Evolutionary conservation across 805 yeast species (phyloP).

Genomic region (Wickerhamomyces chambardii): DNA sequence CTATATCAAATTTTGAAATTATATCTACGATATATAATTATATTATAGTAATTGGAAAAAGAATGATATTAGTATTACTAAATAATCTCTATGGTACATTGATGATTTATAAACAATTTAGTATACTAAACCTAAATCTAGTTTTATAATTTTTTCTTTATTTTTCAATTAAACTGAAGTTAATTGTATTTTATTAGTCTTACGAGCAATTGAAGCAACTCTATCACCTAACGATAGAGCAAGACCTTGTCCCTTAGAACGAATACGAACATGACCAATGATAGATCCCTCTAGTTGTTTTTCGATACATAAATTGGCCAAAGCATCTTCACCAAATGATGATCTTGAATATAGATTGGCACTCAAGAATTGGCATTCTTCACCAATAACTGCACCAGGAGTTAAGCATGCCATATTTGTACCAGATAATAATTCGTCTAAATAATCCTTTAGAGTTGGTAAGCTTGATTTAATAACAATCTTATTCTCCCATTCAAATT

Average conservation of each 20-base stretch:
- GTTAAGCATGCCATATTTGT: constrained; percentile 95
- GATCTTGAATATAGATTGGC: constrained; percentile 91
- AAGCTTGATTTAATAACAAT: constrained; percentile 74
- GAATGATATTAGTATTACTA: no score
- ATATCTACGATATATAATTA: no score
- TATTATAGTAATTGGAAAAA: no score
- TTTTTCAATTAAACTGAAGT: constrained; percentile 26
- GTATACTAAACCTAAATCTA: no score
- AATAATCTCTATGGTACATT: no score
- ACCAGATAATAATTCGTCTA: constrained; percentile 65
- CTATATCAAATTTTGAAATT: no score
- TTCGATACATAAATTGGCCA: constrained; percentile 93
- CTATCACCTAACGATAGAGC: constrained; percentile 93
- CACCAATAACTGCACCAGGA: constrained; percentile 84
- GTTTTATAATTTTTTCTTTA: no score
- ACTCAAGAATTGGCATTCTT: constrained; percentile 83
- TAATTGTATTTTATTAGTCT: constrained; percentile 29
- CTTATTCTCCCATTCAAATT: constrained; percentile 99
- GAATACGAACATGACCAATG: constrained; percentile 90
- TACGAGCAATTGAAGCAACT: constrained; percentile 75
- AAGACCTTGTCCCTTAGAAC: constrained; percentile 96
- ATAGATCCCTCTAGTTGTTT: constrained; percentile 65
- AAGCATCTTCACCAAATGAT: constrained; percentile 94
- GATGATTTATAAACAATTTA: no score
- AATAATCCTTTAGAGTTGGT: constrained; percentile 62